Percentiles rank a stretch among this genome's conserved stretches.
Evolutionary conservation across 2,329 filamentous ascomycete species (phyloP).

Genomic region (Helminthosporium solani): DNA sequence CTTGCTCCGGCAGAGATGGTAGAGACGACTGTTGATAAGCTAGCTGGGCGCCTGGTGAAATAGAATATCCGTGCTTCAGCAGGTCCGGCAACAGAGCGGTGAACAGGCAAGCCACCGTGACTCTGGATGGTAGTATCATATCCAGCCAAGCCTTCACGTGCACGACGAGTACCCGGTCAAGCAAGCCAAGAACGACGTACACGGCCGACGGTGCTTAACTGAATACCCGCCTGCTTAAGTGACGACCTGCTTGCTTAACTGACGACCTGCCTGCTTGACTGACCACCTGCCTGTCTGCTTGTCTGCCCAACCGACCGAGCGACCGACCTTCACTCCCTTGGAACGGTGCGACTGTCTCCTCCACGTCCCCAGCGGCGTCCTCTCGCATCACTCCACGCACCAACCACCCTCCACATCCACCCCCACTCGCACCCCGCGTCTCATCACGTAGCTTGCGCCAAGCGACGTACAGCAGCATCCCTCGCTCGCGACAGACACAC

Average conservation of each 20-base stretch:
- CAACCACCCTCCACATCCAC: no score
- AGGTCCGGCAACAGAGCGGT: no score
- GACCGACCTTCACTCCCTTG: background rate
- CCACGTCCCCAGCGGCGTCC: background rate
- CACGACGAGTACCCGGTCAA: background rate
- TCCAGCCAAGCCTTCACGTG: conserved; percentile 3
- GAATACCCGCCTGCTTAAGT: no score
- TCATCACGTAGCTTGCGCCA: conserved; percentile 1
- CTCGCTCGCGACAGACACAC: conserved; percentile 28
- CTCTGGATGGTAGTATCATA: background rate
- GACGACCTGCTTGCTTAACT: no score
- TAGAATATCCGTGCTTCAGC: background rate
- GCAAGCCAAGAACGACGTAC: background rate
- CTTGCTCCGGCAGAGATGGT: background rate
- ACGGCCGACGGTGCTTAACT: no score
- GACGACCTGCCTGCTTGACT: background rate
- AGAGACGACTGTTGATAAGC: background rate
- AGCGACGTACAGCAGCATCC: conserved; percentile 25
- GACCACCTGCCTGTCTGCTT: background rate
- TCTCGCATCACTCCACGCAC: background rate
- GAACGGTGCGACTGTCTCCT: background rate
- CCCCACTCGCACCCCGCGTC: background rate
- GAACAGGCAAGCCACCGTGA: no score
- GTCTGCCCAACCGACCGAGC: background rate
- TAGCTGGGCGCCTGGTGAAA: background rate